Evolutionary conservation across 148 eudicot species (phyloP).

Genomic region (Vaccinium macrocarpon): DNA sequence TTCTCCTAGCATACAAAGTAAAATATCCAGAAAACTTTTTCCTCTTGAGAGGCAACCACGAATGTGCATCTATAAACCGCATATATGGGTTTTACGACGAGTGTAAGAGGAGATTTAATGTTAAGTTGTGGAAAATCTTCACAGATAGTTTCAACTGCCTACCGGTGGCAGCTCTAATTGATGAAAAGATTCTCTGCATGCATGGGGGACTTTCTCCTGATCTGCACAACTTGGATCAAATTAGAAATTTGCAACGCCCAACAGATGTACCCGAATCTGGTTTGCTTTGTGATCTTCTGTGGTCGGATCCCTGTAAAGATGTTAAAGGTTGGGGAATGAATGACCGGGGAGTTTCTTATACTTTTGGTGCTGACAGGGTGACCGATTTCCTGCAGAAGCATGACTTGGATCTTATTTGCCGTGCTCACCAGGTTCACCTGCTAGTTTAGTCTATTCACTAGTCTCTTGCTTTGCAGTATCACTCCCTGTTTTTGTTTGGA

Average conservation of each 20-base stretch:
- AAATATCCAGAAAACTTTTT: constrained; percentile 54
- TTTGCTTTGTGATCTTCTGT: constrained; percentile 56
- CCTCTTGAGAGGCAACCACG: constrained; percentile 50
- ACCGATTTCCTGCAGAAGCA: constrained; percentile 55
- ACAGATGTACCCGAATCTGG: constrained; percentile 62
- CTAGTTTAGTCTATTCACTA: neutral
- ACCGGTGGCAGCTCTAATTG: constrained; percentile 58
- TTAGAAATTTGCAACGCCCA: constrained; percentile 48
- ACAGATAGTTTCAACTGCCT: constrained; percentile 54
- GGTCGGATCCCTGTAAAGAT: constrained; percentile 64
- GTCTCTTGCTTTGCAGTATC: neutral
- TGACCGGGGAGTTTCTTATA: constrained; percentile 64
- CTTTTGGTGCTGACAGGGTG: constrained; percentile 63
- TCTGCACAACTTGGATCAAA: constrained; percentile 47
- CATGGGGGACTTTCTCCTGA: constrained; percentile 72
- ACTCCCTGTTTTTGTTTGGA: neutral
- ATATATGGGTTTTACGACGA: constrained; percentile 64
- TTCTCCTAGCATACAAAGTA: constrained; percentile 54
- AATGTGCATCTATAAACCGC: constrained; percentile 61
- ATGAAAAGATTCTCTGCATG: constrained; percentile 62
- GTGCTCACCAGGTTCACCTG: constrained; percentile 56
- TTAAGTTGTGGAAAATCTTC: constrained; percentile 55
- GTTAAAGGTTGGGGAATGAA: constrained; percentile 63
- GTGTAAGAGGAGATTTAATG: constrained; percentile 58
- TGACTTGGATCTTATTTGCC: constrained; percentile 60